Percentiles rank a stretch among this genome's conserved stretches.
phyloP scores from a whole-genome alignment of 208 protist genomes.

The Trypanosomatidae sp. region DNA sequence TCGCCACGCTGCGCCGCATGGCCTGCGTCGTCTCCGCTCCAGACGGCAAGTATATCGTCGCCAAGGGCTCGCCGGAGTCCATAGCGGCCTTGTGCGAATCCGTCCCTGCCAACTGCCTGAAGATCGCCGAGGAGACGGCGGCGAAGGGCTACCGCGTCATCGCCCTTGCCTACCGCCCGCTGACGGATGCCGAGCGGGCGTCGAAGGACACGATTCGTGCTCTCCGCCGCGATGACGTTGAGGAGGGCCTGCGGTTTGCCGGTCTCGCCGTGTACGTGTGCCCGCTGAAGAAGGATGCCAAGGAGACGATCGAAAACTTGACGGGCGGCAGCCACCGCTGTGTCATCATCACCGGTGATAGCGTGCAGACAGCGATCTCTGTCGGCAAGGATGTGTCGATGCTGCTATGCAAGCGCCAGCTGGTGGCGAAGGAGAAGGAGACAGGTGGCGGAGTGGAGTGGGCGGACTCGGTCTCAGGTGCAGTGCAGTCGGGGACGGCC shows the following conservation, averaged over 20 bases:
- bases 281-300: slow-evolving; percentile 94
- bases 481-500: slow-evolving; percentile 23
- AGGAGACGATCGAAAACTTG: slow-evolving; percentile 83
- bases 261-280: slow-evolving; percentile 97
- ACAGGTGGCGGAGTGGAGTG: slow-evolving; percentile 45
- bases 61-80: slow-evolving; percentile 97
- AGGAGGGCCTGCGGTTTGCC: slow-evolving; percentile 93
- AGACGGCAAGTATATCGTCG: slow-evolving; percentile 76
- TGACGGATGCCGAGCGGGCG: slow-evolving; percentile 49
- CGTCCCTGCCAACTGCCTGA: slow-evolving; percentile 86
- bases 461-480: slow-evolving; percentile 55
- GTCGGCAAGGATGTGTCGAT: slow-evolving; percentile 94
- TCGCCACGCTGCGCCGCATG: slow-evolving; percentile 96
- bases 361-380: slow-evolving; percentile 96
- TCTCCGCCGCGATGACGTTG: slow-evolving; percentile 83
- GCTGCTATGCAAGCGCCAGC: slow-evolving; percentile 63
- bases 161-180: slow-evolving; percentile 92
- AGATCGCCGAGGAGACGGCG: slow-evolving; percentile 77
- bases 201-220: slow-evolving; percentile 45
- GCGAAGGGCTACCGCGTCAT: slow-evolving; percentile 96
- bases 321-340: slow-evolving; percentile 82
- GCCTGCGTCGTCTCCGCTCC: slow-evolving; percentile 78
- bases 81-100: slow-evolving; percentile 84
- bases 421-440: slow-evolving; percentile 41
- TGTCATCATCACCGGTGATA: slow-evolving; percentile 99